Evolutionary conservation across 2,329 filamentous ascomycete species (phyloP).

Genomic region (Colletotrichum echinochloae): DNA sequence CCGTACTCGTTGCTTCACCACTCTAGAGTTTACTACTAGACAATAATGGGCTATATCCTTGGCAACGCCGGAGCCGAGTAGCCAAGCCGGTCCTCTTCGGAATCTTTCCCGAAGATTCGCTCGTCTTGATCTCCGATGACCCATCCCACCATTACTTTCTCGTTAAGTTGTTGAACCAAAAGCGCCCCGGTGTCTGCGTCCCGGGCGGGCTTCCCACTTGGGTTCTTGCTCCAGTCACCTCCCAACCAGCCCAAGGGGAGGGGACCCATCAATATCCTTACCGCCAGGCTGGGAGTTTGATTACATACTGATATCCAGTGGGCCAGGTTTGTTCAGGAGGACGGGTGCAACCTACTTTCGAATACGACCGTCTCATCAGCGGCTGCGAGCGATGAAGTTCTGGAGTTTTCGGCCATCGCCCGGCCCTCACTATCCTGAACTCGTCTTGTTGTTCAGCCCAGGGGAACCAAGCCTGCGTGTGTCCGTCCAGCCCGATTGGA

Average conservation of each 20-base stretch:
- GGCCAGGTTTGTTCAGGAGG: conserved; percentile 1
- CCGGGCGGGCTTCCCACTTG: conserved; percentile 37
- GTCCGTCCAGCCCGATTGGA: conserved; percentile 15
- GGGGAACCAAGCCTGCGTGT: conserved; percentile 15
- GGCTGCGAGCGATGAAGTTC: not conserved
- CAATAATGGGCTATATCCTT: not conserved
- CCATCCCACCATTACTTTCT: conserved; percentile 26
- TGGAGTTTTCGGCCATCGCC: conserved; percentile 20
- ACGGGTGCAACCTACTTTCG: conserved; percentile 9
- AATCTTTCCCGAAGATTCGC: conserved; percentile 28
- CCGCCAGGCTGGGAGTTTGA: conserved; percentile 33
- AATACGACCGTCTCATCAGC: conserved; percentile 12
- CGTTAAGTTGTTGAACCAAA: conserved; percentile 34
- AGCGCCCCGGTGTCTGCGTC: conserved; percentile 35
- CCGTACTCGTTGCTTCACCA: not conserved
- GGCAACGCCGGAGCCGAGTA: conserved; percentile 1
- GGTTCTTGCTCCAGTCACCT: conserved; percentile 26
- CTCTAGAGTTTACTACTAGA: too few relatives aligned
- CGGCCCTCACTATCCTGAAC: conserved; percentile 15
- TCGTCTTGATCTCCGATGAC: conserved; percentile 17
- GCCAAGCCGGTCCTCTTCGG: conserved; percentile 28
- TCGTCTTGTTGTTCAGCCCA: conserved; percentile 4
- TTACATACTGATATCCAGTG: conserved; percentile 26
- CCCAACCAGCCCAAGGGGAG: conserved; percentile 10
- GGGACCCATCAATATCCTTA: conserved; percentile 15